Base-by-base conservation (phyloP, 2,329 filamentous ascomycete species). In the Penicillium sp. region DNA sequence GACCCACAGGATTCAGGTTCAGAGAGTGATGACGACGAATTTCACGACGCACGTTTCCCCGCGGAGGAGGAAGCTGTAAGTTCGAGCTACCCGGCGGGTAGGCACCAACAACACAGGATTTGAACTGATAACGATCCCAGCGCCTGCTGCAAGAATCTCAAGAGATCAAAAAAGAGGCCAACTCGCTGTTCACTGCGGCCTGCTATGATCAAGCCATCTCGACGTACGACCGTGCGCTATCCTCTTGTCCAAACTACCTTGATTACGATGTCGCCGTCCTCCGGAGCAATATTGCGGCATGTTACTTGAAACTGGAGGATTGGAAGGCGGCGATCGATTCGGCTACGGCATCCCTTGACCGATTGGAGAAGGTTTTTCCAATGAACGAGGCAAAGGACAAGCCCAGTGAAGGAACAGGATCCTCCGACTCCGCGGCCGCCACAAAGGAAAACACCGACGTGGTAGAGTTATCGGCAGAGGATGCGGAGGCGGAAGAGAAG, bases 201-300 rank as follows among this genome's bases (percentile, higher is more conserved):
- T 80, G 83, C 52, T 93, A 86, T 69, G 79, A 84, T 47, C 82
- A 85, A 53, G 91, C 91, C 36, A 84, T 97, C 53, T 80, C 83
- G 56, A 85, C 80, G 51, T 97, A 97, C 71, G 85, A 90, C 61
- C 81, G 85, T 56, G 90, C 93, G 24, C 76, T 94, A 3, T 77
- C 82, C 9, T 79, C 83, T 6, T 90, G 88, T 61, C 91, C 91
- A 2, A 84, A 82, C 55, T 94, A 95, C 65, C 80, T 95, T 26
- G 83, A 91, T 65, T 95, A 88, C 71, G 89, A 95, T 58, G 77
- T 91, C 53, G 89, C 90, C 26, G 88, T 97, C 8, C 76, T 97
- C 5, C 82, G 85, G 50, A 90, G 86, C 65, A 97, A 97, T 72
- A 85, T 96, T 56, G 81, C 91, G 1, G 91, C 90, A 8, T 95